Conservation (phyloP, 1,284 basidiomycete genomes). For the Schizopora paradoxa region DNA sequence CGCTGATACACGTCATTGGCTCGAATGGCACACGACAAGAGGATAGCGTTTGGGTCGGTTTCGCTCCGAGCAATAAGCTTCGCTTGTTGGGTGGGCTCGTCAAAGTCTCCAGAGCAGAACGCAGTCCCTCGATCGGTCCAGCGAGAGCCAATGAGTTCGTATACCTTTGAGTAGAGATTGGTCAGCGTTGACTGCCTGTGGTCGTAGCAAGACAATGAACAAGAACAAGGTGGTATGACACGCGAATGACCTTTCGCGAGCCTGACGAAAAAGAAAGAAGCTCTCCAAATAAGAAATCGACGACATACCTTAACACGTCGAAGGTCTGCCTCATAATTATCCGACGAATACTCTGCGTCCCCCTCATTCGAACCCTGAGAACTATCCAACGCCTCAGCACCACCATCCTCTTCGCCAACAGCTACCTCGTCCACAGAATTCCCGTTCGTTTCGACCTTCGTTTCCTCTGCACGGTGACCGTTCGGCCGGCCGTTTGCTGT, state of each 20-base stretch:
- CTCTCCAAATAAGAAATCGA: not conserved
- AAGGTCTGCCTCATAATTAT: slow-evolving; percentile 25
- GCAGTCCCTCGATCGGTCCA: slow-evolving; percentile 96
- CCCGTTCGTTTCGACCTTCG: slow-evolving; percentile 7
- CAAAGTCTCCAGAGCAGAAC: slow-evolving; percentile 85
- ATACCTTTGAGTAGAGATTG: slow-evolving; percentile 55
- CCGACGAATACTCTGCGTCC: slow-evolving; percentile 20
- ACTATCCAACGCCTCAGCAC: slow-evolving; percentile 4
- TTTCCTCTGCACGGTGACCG: slow-evolving; percentile 11
- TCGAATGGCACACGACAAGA: slow-evolving; percentile 70
- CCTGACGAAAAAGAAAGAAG: not conserved
- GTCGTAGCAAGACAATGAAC: too few relatives aligned
- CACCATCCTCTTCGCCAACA: slow-evolving; percentile 1
- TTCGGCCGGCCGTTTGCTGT: slow-evolving; percentile 4
- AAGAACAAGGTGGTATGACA: too few relatives aligned
- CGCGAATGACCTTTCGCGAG: too few relatives aligned
- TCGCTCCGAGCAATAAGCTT: slow-evolving; percentile 83
- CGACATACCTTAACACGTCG: slow-evolving; percentile 27
- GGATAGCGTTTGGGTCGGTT: slow-evolving; percentile 60
- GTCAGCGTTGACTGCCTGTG: too few relatives aligned
- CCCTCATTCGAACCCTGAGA: slow-evolving; percentile 16
- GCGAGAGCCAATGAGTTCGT: slow-evolving; percentile 81
- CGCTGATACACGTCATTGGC: slow-evolving; percentile 85
- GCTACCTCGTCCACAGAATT: not conserved
- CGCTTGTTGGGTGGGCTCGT: slow-evolving; percentile 73